Percentiles rank a stretch among this genome's conserved stretches.
Conservation (phyloP, 2,329 filamentous ascomycete species). For the Teratosphaeria pseudoeucalypti region DNA sequence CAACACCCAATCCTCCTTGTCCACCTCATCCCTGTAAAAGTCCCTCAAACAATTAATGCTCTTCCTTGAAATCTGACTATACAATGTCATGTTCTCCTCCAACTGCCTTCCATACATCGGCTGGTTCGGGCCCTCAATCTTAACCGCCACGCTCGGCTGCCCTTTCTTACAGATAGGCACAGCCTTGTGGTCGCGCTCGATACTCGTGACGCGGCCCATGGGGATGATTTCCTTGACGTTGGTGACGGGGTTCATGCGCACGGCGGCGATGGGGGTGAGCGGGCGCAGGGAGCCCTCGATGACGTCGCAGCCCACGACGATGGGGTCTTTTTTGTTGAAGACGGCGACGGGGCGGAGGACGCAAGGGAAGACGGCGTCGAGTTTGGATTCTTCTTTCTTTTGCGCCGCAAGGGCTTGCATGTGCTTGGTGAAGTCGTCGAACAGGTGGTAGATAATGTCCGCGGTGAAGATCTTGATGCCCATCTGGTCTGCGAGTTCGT, state of each 20-base stretch:
- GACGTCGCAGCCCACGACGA: slow-evolving; percentile 91
- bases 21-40: slow-evolving; percentile 79
- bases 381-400: slow-evolving; percentile 93
- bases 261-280: slow-evolving; percentile 79
- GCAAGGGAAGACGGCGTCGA: slow-evolving; percentile 93
- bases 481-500: slow-evolving; percentile 80
- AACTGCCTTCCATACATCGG: slow-evolving; percentile 79
- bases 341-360: slow-evolving; percentile 81
- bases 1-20: slow-evolving; percentile 86
- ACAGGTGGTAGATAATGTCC: slow-evolving; percentile 98
- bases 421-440: slow-evolving; percentile 92
- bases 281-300: slow-evolving; percentile 77
- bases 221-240: slow-evolving; percentile 73
- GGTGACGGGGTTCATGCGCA: slow-evolving; percentile 71
- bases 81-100: slow-evolving; percentile 80
- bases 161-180: slow-evolving; percentile 88
- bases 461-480: slow-evolving; percentile 97
- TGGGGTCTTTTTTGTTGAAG: slow-evolving; percentile 96
- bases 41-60: slow-evolving; percentile 95
- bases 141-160: slow-evolving; percentile 92
- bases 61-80: slow-evolving; percentile 74
- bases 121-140: slow-evolving; percentile 90
- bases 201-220: slow-evolving; percentile 76
- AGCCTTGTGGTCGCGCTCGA: slow-evolving; percentile 96
- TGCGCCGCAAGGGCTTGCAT: slow-evolving; percentile 78